These are phyloP conservation scores for Arthrobotrys musiformis DNA, from an alignment of 2,329 filamentous ascomycete genomes.

Conservation along the genomic window DNA sequence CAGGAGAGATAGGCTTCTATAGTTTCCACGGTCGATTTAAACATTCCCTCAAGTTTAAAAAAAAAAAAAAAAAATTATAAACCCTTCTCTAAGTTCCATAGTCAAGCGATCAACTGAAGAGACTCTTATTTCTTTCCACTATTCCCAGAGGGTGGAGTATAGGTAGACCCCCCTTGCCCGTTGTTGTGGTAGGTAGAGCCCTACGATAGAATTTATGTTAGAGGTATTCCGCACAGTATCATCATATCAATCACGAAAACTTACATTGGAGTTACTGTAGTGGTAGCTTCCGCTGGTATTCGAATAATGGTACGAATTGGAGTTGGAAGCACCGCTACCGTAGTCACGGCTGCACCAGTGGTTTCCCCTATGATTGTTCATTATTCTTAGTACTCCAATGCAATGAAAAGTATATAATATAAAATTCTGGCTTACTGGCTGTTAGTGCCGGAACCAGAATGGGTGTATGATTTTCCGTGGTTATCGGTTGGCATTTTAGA, in stretches of 20 bases:
- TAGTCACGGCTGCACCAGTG: conserved; percentile 57
- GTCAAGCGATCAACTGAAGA: too few species aligned
- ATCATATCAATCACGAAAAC: neutral
- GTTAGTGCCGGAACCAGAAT: conserved; percentile 55
- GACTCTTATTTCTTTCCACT: conserved; percentile 54
- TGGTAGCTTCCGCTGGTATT: conserved; percentile 57
- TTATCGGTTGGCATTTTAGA: conserved; percentile 57
- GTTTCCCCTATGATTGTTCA: conserved; percentile 50
- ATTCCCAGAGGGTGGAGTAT: conserved; percentile 52
- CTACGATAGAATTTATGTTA: conserved; percentile 7
- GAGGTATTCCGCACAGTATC: too few species aligned
- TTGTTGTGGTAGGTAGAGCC: conserved; percentile 57
- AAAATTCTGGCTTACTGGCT: conserved; percentile 13
- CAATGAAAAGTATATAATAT: neutral
- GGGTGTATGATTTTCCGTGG: conserved; percentile 52
- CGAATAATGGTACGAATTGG: conserved; percentile 57
- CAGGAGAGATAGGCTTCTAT: too few species aligned
- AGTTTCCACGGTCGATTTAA: too few species aligned
- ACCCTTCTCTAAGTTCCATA: too few species aligned
- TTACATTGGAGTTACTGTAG: conserved; percentile 57
- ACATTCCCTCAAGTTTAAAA: too few species aligned
- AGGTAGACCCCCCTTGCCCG: conserved; percentile 50
- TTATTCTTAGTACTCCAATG: neutral
- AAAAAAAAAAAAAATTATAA: neutral
- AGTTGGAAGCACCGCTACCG: conserved; percentile 54